These are phyloP conservation scores for Neurospora sp. DNA, from an alignment of 495 filamentous ascomycete genomes.

Conservation along the genomic window DNA sequence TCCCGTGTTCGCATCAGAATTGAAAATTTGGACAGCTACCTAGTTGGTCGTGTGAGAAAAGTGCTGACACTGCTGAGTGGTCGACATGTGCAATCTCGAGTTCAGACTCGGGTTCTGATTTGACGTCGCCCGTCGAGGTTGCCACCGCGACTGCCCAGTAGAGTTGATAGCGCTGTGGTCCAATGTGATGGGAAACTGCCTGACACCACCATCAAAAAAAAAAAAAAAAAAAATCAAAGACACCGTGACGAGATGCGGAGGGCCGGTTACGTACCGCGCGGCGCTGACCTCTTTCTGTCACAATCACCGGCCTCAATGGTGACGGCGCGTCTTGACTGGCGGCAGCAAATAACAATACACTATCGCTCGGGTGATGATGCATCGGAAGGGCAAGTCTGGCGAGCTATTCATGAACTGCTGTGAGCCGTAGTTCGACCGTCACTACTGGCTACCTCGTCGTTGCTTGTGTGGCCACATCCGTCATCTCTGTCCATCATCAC, in stretches of 20 bases:
- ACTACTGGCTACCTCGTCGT: neutral
- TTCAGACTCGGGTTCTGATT: neutral
- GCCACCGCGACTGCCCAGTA: neutral
- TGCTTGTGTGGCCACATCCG: neutral
- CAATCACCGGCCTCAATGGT: neutral
- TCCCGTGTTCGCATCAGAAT: neutral
- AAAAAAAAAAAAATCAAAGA: neutral
- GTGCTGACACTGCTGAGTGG: neutral
- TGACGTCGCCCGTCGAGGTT: neutral
- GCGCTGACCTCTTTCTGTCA: neutral
- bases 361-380: neutral
- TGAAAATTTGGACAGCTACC: neutral
- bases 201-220: neutral
- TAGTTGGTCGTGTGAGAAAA: neutral
- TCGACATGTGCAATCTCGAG: neutral
- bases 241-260: neutral
- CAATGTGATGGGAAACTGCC: neutral
- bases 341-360: neutral
- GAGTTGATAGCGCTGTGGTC: neutral
- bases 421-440: neutral
- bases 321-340: neutral
- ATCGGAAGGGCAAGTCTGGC: neutral
- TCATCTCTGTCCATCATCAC: neutral
- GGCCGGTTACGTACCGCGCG: neutral
- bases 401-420: neutral